These are phyloP conservation scores for Melampsora americana DNA, from an alignment of 1,284 basidiomycete species.

Conservation along the genomic window DNA sequence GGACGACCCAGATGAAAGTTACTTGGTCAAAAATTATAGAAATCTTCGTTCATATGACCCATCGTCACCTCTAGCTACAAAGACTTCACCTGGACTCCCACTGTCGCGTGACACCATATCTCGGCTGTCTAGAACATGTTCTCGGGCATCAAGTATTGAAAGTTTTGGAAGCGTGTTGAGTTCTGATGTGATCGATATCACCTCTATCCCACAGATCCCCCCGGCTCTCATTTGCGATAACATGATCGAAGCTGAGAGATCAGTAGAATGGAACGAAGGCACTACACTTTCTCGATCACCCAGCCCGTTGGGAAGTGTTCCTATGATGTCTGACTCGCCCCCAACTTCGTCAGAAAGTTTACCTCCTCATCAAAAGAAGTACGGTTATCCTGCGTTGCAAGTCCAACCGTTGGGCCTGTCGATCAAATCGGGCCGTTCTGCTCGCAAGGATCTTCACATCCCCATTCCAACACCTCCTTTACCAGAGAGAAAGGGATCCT, in stretches of 20 bases:
- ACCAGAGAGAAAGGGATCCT: too few relatives aligned
- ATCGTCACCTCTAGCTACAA: too few relatives aligned
- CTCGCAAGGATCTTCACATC: too few relatives aligned
- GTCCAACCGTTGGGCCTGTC: too few relatives aligned
- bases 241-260: background rate
- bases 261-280: background rate
- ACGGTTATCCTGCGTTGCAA: too few relatives aligned
- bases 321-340: too few relatives aligned
- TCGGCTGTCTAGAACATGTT: constrained; percentile 3
- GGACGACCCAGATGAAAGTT: background rate
- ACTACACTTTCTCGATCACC: background rate
- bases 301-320: background rate
- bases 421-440: too few relatives aligned
- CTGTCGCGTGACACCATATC: background rate
- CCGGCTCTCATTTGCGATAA: background rate
- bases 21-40: too few relatives aligned
- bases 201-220: background rate
- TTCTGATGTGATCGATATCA: constrained; percentile 3
- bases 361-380: too few relatives aligned
- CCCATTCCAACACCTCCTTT: too few relatives aligned
- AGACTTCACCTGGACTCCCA: background rate
- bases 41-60: too few relatives aligned
- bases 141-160: background rate
- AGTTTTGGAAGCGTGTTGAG: constrained; percentile 1
- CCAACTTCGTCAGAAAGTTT: too few relatives aligned